phyloP scores from a whole-genome alignment of 2,329 filamentous ascomycete species.

The Ciborinia camelliae region DNA sequence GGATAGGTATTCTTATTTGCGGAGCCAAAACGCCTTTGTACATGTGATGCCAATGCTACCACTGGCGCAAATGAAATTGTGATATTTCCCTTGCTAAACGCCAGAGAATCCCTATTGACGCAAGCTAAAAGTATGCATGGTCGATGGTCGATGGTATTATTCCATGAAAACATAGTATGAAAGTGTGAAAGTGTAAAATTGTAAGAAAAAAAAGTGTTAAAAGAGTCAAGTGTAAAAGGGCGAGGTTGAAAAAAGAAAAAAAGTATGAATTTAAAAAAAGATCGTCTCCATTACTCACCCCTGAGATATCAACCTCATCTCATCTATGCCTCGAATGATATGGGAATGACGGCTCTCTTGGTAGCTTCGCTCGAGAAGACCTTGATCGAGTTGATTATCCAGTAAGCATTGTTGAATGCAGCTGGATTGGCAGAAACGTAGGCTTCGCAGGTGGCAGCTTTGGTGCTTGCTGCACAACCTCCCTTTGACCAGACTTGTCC shows the following conservation, averaged over 20 bases:
- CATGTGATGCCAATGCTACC: neutral
- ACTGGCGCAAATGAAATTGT: conserved; percentile 12
- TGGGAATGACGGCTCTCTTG: conserved; percentile 22
- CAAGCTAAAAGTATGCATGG: too few relatives aligned
- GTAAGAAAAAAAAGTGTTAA: too few relatives aligned
- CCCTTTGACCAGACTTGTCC: conserved; percentile 61
- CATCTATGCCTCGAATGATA: neutral
- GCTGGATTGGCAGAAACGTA: conserved; percentile 69
- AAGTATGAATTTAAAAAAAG: neutral
- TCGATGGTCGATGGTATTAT: conserved; percentile 7
- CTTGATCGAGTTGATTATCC: conserved; percentile 60
- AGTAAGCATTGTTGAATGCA: conserved; percentile 72
- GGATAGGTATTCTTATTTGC: neutral
- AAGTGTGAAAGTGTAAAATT: neutral
- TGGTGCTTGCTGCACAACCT: conserved; percentile 53
- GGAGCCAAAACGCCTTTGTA: neutral
- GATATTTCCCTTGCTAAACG: conserved; percentile 17
- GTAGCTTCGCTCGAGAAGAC: conserved; percentile 23
- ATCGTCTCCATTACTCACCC: neutral
- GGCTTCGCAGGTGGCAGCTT: conserved; percentile 61
- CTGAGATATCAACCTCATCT: neutral
- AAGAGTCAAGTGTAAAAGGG: neutral
- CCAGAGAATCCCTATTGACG: neutral
- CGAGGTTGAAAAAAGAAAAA: neutral
- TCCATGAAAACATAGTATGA: neutral